Evolutionary conservation across 2,329 filamentous ascomycete species (phyloP).

Genomic region (Calonectria crousiana): DNA sequence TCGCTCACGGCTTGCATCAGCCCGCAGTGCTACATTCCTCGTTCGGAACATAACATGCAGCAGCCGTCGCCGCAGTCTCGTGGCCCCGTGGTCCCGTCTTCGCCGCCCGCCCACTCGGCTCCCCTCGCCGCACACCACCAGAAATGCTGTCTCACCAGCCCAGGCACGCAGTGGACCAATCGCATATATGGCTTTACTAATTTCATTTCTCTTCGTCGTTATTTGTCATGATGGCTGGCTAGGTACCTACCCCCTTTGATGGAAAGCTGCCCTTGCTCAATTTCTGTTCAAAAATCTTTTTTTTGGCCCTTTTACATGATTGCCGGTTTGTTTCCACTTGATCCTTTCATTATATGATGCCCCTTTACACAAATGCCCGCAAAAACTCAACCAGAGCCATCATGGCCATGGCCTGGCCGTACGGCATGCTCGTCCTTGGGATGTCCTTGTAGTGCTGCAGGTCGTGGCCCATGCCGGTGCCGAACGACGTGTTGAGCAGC

Average conservation of each 20-base stretch:
- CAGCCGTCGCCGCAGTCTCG: background rate
- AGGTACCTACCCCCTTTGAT: background rate
- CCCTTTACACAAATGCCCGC: conserved; percentile 56
- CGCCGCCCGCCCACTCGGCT: background rate
- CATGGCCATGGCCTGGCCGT: conserved; percentile 87
- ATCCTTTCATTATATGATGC: background rate
- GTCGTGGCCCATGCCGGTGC: conserved; percentile 80
- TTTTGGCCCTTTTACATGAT: background rate
- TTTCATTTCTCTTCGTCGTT: conserved; percentile 2
- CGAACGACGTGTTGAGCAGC: conserved; percentile 80
- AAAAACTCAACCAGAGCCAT: conserved; percentile 83
- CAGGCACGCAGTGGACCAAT: background rate
- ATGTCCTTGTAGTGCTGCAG: conserved; percentile 85
- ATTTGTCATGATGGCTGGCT: background rate
- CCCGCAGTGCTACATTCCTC: background rate
- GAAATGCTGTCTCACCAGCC: background rate
- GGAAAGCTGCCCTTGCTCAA: background rate
- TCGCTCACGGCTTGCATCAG: background rate
- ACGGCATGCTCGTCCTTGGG: conserved; percentile 83
- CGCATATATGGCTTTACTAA: conserved; percentile 2
- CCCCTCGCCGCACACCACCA: background rate
- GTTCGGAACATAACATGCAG: background rate
- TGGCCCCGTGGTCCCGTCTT: background rate
- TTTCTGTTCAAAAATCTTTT: background rate
- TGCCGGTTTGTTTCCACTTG: background rate